phyloP scores from a whole-genome alignment of 768 basidiomycete species.

The Sutorius australiensis region DNA sequence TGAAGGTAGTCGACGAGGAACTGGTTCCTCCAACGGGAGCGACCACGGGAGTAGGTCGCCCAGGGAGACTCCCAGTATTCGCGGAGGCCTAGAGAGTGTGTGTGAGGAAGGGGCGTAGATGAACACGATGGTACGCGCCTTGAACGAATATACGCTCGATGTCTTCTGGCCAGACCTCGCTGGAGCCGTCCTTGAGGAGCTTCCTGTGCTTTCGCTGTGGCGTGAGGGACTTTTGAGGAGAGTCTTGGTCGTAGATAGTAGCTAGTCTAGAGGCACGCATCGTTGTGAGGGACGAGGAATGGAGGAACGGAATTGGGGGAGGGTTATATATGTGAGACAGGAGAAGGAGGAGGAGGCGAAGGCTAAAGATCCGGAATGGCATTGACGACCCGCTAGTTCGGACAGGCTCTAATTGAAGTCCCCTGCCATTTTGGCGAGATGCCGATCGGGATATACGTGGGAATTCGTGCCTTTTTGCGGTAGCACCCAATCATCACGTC shows the following conservation, averaged over 20 bases:
- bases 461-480: conserved; percentile 13
- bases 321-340: conserved; percentile 35
- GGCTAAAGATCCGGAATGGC: conserved; percentile 48
- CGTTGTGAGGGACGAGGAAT: conserved; percentile 6
- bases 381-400: conserved; percentile 23
- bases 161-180: conserved; percentile 79
- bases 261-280: conserved; percentile 27
- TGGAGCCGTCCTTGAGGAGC: conserved; percentile 75
- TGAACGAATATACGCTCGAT: conserved; percentile 76
- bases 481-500: conserved; percentile 6
- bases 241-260: conserved; percentile 19
- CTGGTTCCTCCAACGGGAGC: conserved; percentile 80
- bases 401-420: conserved; percentile 31
- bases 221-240: conserved; percentile 36
- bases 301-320: conserved; percentile 3
- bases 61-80: conserved; percentile 80
- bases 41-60: conserved; percentile 75
- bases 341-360: conserved; percentile 26
- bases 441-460: conserved; percentile 24
- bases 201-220: conserved; percentile 82
- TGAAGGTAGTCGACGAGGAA: conserved; percentile 80
- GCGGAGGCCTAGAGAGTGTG: conserved; percentile 49
- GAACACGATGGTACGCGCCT: conserved; percentile 38
- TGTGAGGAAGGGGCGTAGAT: conserved; percentile 2
- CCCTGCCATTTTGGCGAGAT: conserved; percentile 28